Base-by-base conservation (phyloP, 2,329 filamentous ascomycete species). In the Fusarium odoratissimum region DNA sequence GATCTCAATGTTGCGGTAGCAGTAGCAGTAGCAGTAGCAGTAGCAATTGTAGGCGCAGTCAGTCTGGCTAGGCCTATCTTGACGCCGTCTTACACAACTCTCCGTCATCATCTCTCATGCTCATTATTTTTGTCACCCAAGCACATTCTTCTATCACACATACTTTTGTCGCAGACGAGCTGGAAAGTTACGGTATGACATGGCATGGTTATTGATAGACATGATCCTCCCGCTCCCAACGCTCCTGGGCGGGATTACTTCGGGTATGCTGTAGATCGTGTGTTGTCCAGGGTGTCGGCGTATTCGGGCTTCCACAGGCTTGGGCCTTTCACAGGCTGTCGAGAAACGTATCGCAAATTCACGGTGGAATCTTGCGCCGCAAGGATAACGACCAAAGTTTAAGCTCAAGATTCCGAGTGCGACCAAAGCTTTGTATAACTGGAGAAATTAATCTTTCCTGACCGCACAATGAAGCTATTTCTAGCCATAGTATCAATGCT, bases 1-100 rank as follows among this genome's bases (percentile, higher is more conserved):
- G 44, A 37, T 72, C 49, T 68, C 64, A 55, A 60, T 45, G 69
- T 65, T 55, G 64, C 33, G 46, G 64, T 72, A 59, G 58, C 45
- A 72, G 67, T 69, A 64, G 60, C 38, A 70, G 58, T 69, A 58
- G 57, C 33, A 68, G 68, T 69, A 59, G 59, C 31, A 70, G 69
- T 69, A 60, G 63, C 62, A 64, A 57, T 69, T 30, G 40, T 28
- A 59, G 49, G 54, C 65, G 64, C 69, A 69, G 63, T 58, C 49
- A 41, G 17, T 38, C 49, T 21, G 23, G 40, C 68, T 59, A 68
- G 55, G 23, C 58, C 51, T 42, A 54, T 57, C 60, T 63, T 59
- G 45, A 63, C 37, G 57, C 63, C 33, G 52, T 55, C 63, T 70
- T 60, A 69, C 67, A 38, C 64, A 31, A n/a, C 35, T 42, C 31